Percentiles rank a stretch among this genome's conserved stretches.
Conservation (phyloP, 257 asterid species). For the Marsdenia floribunda region DNA sequence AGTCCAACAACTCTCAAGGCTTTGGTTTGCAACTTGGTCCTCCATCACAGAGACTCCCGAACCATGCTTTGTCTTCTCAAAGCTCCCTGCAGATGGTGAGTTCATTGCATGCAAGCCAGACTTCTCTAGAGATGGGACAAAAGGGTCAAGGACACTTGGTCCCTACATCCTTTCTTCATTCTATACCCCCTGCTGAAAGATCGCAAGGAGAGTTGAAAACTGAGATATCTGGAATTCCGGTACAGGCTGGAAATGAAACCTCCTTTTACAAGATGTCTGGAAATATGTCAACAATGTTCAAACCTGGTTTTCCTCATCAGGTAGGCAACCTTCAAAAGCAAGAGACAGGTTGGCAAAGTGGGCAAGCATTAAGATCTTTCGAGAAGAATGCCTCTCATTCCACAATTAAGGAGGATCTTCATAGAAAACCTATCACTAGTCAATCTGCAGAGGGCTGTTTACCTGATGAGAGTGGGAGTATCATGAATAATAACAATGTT, state of each 20-base stretch:
- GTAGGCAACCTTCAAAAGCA: conserved; percentile 48
- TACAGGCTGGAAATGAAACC: conserved; percentile 31
- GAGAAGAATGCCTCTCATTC: conserved; percentile 28
- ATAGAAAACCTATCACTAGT: conserved; percentile 19
- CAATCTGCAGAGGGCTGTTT: conserved; percentile 33
- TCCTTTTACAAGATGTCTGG: conserved; percentile 35
- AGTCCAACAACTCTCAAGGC: conserved; percentile 66
- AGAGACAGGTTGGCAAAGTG: conserved; percentile 38
- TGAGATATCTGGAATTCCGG: conserved; percentile 36
- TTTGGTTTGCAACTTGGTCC: conserved; percentile 92
- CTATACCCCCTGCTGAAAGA: conserved; percentile 37
- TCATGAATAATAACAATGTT: conserved; percentile 27
- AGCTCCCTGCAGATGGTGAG: conserved; percentile 33
- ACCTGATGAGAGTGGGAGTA: conserved; percentile 37
- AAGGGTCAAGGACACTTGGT: conserved; percentile 30
- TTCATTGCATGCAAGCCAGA: conserved; percentile 33
- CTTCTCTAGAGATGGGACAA: conserved; percentile 42
- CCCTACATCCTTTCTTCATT: conserved; percentile 37
- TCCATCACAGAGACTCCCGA: conserved; percentile 56
- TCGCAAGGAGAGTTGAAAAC: conserved; percentile 33
- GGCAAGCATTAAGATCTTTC: conserved; percentile 36
- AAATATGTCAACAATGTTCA: conserved; percentile 36
- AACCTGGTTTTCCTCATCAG: conserved; percentile 43
- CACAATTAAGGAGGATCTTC: conserved; percentile 37
- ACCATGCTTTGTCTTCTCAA: conserved; percentile 39